Base-by-base conservation (phyloP, 2,329 filamentous ascomycete genomes). In the Neonectria punicea region DNA sequence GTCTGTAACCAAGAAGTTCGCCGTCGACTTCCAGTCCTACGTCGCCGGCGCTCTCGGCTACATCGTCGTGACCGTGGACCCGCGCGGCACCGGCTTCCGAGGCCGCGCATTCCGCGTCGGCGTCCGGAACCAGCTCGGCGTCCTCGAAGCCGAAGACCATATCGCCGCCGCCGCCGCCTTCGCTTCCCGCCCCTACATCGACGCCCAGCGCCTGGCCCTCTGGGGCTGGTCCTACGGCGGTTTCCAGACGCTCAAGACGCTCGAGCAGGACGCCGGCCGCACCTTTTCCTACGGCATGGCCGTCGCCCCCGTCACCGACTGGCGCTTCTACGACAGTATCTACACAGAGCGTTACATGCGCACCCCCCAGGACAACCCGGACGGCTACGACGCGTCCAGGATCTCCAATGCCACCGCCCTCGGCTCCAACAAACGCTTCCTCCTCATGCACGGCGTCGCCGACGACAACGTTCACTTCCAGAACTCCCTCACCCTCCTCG, bases 181-280 rank as follows among this genome's bases (percentile, higher is more conserved):
- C 90, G 91, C 92, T 0, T 82, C 84, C 41, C 95, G 93, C 76
- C 80, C 86, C 14, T 98, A 99, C 78, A 90, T 98, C 14, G 97
- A 99, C 77, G 84, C 87, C 28, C 85, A 89, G 7, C 89, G 92
- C 59, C 88, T 99, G 71, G 94, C 94, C 20, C 97, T 99, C 76
- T 99, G 96, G 96, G 96, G 96, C 53, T 99, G 96, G 96, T 97
- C 93, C 68, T 99, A 96, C 76, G 96, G 96, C 63, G 96, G 96
- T 11, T 99, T 97, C 84, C 92, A 93, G 84, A 93, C 96, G 6
- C 86, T 99, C 74, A 99, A 99, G 83, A 96, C 93, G 1, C 89
- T 99, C 13, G 96, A 99, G 83, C 87, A 89, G 67, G 96, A 99
- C 77, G 95, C 89, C 9, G 96, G 97, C 5, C 79, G 89, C 75